Conservation (phyloP, 345 rosid genomes). For the Turritis glabra region DNA sequence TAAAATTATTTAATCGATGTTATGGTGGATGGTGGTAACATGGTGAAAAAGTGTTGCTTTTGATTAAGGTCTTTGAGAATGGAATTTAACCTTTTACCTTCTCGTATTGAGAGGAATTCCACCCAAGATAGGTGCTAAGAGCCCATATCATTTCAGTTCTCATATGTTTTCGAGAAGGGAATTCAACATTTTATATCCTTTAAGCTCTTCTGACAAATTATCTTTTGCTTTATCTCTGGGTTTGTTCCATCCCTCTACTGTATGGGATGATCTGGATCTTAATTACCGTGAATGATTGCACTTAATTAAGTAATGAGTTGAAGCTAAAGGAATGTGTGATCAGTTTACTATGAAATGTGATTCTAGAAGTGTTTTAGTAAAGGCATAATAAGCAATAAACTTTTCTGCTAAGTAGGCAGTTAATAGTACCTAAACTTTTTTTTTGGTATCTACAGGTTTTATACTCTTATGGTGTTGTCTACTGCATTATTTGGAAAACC, state of each 20-base stretch:
- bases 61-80: not conserved
- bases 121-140: not conserved
- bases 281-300: not conserved
- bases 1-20: not conserved
- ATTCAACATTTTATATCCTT: not conserved
- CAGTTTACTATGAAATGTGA: constrained; percentile 1
- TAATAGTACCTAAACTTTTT: not conserved
- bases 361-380: not conserved
- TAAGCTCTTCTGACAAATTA: not conserved
- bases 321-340: constrained; percentile 5
- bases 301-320: not conserved
- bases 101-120: not conserved
- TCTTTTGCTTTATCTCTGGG: not conserved
- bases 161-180: not conserved
- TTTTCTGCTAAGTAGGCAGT: not conserved
- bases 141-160: constrained; percentile 17
- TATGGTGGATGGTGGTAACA: not conserved
- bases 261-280: constrained; percentile 8
- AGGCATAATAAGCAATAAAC: not conserved
- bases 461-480: constrained; percentile 98
- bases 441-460: constrained; percentile 60
- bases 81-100: not conserved
- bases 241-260: not conserved
- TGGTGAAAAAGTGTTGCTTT: constrained; percentile 6
- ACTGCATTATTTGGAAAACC: constrained; percentile 97